Evolutionary conservation across 768 basidiomycete species (phyloP).

Genomic region (Russula earlei): DNA sequence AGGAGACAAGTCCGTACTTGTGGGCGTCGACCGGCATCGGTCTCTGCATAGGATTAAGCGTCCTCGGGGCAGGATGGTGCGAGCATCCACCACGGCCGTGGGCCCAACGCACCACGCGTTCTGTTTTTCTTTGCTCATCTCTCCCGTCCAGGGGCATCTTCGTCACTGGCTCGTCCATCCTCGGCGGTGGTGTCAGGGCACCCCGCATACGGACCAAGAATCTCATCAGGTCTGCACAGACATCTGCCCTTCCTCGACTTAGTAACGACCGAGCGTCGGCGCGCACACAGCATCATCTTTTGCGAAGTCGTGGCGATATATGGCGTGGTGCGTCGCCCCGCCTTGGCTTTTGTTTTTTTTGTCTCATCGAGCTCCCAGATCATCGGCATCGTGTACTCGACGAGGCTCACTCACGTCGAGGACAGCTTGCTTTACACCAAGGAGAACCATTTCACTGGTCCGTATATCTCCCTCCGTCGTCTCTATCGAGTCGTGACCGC

Average conservation of each 20-base stretch:
- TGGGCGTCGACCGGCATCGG: conserved; percentile 91
- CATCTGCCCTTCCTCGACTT: not conserved
- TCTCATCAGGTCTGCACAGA: conserved; percentile 67
- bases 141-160: conserved; percentile 77
- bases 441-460: conserved; percentile 89
- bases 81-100: conserved; percentile 23
- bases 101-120: not conserved
- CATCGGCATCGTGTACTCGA: conserved; percentile 92
- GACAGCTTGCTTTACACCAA: conserved; percentile 68
- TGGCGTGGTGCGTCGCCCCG: conserved; percentile 57
- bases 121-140: not conserved
- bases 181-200: conserved; percentile 90
- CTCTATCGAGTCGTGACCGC: not conserved
- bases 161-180: conserved; percentile 90
- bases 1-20: conserved; percentile 87
- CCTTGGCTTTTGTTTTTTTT: not conserved
- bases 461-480: not conserved
- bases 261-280: not conserved
- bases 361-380: conserved; percentile 44
- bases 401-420: conserved; percentile 57
- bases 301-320: conserved; percentile 99
- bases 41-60: conserved; percentile 87
- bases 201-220: conserved; percentile 97
- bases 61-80: conserved; percentile 92
- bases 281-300: conserved; percentile 76